Evolutionary conservation across 805 yeast genomes (phyloP).

Genomic region (Scheffersomyces ergatensis): DNA sequence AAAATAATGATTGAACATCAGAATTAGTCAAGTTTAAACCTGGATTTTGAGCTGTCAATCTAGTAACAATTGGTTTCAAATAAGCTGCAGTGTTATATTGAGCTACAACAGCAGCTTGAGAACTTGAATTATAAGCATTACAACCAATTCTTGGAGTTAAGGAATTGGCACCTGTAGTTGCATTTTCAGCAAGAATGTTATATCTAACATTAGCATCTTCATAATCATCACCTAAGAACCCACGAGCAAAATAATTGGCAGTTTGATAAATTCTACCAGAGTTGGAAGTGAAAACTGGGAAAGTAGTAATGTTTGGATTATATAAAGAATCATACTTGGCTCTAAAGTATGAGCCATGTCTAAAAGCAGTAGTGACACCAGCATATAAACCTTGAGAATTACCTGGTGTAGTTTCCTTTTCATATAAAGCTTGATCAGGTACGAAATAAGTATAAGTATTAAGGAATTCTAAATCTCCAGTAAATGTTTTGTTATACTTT

Average conservation of each 20-base stretch:
- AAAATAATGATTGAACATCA: conserved; percentile 55
- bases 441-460: conserved; percentile 54
- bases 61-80: conserved; percentile 50
- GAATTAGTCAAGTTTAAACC: conserved; percentile 48
- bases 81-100: conserved; percentile 37
- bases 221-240: conserved; percentile 51
- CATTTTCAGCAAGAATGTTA: conserved; percentile 46
- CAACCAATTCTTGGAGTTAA: conserved; percentile 54
- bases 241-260: conserved; percentile 55
- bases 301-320: conserved; percentile 20
- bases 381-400: conserved; percentile 44
- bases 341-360: conserved; percentile 50
- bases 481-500: conserved; percentile 23
- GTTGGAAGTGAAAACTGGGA: conserved; percentile 56
- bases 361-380: conserved; percentile 49
- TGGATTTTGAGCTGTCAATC: conserved; percentile 55
- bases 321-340: conserved; percentile 48
- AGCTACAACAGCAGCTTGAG: conserved; percentile 18
- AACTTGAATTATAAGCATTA: conserved; percentile 29
- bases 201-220: conserved; percentile 23
- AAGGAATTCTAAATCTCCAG: conserved; percentile 54
- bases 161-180: conserved; percentile 53
- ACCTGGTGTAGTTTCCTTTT: conserved; percentile 49
- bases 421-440: conserved; percentile 34
- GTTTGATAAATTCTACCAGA: conserved; percentile 56